Percentiles rank a stretch among this genome's conserved stretches.
These are phyloP conservation scores for Fusarium sp. DNA, from an alignment of 2,329 filamentous ascomycete genomes.

Conservation along the genomic window DNA sequence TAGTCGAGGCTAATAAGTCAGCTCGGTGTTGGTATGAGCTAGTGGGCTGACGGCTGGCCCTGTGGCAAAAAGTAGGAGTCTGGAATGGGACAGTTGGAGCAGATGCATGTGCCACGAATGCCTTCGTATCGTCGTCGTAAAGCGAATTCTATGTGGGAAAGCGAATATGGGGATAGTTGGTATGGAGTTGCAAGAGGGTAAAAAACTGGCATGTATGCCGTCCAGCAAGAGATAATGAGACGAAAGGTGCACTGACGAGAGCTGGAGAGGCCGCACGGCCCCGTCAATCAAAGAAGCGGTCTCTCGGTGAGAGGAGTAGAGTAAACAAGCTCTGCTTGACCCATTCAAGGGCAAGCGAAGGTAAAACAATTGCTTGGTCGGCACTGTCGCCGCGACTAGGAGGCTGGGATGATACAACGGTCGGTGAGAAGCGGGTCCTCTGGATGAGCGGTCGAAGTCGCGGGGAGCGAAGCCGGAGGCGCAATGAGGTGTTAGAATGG, in stretches of 20 bases:
- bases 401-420: slow-evolving; percentile 43
- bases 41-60: slow-evolving; percentile 19
- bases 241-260: slow-evolving; percentile 32
- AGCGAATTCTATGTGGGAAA: slow-evolving; percentile 10
- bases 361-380: slow-evolving; percentile 30
- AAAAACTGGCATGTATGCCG: slow-evolving; percentile 25
- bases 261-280: slow-evolving; percentile 26
- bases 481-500: slow-evolving; percentile 26
- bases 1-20: slow-evolving; percentile 8
- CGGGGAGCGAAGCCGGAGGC: slow-evolving; percentile 35
- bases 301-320: slow-evolving; percentile 28
- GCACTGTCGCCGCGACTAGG: slow-evolving; percentile 33
- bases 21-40: slow-evolving; percentile 16
- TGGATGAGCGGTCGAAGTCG: slow-evolving; percentile 39
- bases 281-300: slow-evolving; percentile 28
- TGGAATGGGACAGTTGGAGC: slow-evolving; percentile 22
- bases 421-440: slow-evolving; percentile 44
- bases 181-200: slow-evolving; percentile 31
- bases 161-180: slow-evolving; percentile 20
- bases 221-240: slow-evolving; percentile 30
- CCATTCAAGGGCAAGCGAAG: slow-evolving; percentile 26
- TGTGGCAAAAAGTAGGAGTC: slow-evolving; percentile 23
- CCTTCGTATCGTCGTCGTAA: slow-evolving; percentile 29
- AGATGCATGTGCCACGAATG: slow-evolving; percentile 36
- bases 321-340: slow-evolving; percentile 29